Base-by-base conservation (phyloP, 176 grass and related monocot species). In the Melocanna baccifera region DNA sequence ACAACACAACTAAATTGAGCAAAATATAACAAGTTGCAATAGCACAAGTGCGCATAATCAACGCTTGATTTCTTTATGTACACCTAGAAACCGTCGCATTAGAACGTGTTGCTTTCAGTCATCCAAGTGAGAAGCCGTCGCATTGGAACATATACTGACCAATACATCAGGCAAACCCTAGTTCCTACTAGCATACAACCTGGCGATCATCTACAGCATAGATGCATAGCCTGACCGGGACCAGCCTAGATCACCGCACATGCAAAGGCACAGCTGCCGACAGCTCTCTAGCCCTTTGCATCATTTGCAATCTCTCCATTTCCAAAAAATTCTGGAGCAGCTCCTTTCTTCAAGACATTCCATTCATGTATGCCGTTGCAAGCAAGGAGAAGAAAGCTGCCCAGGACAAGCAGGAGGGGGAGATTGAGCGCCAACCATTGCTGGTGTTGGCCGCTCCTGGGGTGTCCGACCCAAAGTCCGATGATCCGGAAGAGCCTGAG, bases 381-480 rank as follows among this genome's bases (percentile, higher is more conserved):
- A 90, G 34, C 76, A 86, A 66, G 41, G 77, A 84, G 62, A 68
- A 20, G 22, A 88, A 62, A 25, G 50, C 56, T 69, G 75, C 57
- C 85, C 75, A 86, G 25, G 75, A 28, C 71, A 78, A 81, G 19
- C 32, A 59, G 48, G 65, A 30, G 9, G 59, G 57, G 3, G 76
- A 69, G 29, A 73, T 41, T 72, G 82, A 64, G 56, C 48, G 45
- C 70, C 85, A 77, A 50, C 46, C 32, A 19, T 65, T 82, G 64
- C 46, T 13, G 1, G 39, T 70, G 42, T 41, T 76, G 25, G 26
- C 63, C 22, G 72, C 81, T 23, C 84, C 86, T 23, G 82, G 66
- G 69, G 80, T 92, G 41, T 80, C 82, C 0, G 88, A 47, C 8
- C 87, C 85, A 37, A 88, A 94, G 10, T 77, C 71, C 1, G 86